Evolutionary conservation across 2,329 filamentous ascomycete species (phyloP).

Genomic region (Hypocreales sp.): DNA sequence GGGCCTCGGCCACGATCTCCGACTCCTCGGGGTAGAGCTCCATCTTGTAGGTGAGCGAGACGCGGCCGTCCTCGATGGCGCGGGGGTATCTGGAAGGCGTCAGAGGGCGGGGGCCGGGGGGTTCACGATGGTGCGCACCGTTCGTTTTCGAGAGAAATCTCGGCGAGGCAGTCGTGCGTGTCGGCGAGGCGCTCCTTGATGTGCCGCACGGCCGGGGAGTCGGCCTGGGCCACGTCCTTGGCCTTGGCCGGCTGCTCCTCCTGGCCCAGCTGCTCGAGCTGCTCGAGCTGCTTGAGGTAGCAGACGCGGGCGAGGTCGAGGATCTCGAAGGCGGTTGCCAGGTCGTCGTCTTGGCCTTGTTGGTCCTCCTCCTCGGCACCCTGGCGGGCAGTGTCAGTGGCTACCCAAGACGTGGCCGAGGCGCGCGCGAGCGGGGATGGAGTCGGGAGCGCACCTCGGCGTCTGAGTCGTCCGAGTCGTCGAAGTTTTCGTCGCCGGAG

Average conservation of each 20-base stretch:
- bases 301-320: slow-evolving; percentile 64
- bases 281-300: slow-evolving; percentile 38
- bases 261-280: slow-evolving; percentile 14
- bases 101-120: slow-evolving; percentile 2
- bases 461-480: slow-evolving; percentile 58
- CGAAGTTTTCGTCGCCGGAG: slow-evolving; percentile 85
- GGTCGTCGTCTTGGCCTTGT: slow-evolving; percentile 42
- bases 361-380: slow-evolving; percentile 22
- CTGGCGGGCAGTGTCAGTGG: slow-evolving; percentile 2
- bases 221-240: slow-evolving; percentile 24
- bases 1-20: slow-evolving; percentile 78
- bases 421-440: slow-evolving; percentile 3
- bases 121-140: slow-evolving; percentile 26
- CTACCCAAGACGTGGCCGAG: slow-evolving; percentile 3
- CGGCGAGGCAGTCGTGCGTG: slow-evolving; percentile 83
- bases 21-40: slow-evolving; percentile 67
- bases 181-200: slow-evolving; percentile 81
- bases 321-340: slow-evolving; percentile 69
- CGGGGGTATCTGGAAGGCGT: slow-evolving; percentile 47
- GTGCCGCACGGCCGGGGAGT: slow-evolving; percentile 31
- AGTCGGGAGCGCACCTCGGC: slow-evolving; percentile 23
- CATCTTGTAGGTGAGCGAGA: slow-evolving; percentile 64
- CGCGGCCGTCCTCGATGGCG: slow-evolving; percentile 71
- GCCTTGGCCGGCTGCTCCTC: slow-evolving; percentile 22
- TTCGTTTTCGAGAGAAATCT: slow-evolving; percentile 96